phyloP scores from a whole-genome alignment of 495 filamentous ascomycete genomes.

The Aspergillus ostianus region DNA sequence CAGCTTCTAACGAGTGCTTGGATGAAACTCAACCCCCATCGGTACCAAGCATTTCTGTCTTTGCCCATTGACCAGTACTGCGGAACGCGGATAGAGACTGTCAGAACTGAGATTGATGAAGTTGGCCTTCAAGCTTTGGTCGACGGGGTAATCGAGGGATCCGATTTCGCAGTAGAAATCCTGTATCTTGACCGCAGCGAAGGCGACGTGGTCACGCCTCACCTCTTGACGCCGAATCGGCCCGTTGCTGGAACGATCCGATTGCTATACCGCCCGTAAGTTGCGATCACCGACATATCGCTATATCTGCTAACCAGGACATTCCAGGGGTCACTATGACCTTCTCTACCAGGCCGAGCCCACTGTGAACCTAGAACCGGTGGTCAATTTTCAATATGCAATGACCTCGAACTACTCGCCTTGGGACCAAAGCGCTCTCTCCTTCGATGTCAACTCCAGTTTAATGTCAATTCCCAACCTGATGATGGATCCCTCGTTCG shows the following conservation, averaged over 20 bases:
- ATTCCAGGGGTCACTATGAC: slow-evolving; percentile 84
- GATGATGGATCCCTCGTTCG: slow-evolving; percentile 43
- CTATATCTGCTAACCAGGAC: slow-evolving; percentile 2
- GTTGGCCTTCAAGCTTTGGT: slow-evolving; percentile 73
- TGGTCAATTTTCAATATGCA: slow-evolving; percentile 44
- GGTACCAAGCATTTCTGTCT: slow-evolving; percentile 70
- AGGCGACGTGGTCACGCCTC: slow-evolving; percentile 74
- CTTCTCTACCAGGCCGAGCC: slow-evolving; percentile 75
- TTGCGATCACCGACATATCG: slow-evolving; percentile 13
- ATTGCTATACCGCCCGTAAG: slow-evolving; percentile 71
- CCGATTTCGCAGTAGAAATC: slow-evolving; percentile 78
- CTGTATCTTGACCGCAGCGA: slow-evolving; percentile 88
- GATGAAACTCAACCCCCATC: slow-evolving; percentile 70
- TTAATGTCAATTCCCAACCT: slow-evolving; percentile 49
- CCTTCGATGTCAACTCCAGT: slow-evolving; percentile 51
- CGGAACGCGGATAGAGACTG: slow-evolving; percentile 64
- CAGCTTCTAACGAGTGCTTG: slow-evolving; percentile 83
- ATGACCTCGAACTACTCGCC: slow-evolving; percentile 44
- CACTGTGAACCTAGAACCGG: slow-evolving; percentile 47
- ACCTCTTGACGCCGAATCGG: slow-evolving; percentile 60
- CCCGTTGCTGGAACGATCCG: slow-evolving; percentile 56
- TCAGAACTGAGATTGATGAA: slow-evolving; percentile 83
- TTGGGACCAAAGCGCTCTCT: slow-evolving; percentile 45
- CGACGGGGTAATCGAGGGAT: slow-evolving; percentile 71
- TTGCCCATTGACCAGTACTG: slow-evolving; percentile 69